phyloP scores from a whole-genome alignment of 108 stramenopile species.

The Nannochloropsis oceanica region DNA sequence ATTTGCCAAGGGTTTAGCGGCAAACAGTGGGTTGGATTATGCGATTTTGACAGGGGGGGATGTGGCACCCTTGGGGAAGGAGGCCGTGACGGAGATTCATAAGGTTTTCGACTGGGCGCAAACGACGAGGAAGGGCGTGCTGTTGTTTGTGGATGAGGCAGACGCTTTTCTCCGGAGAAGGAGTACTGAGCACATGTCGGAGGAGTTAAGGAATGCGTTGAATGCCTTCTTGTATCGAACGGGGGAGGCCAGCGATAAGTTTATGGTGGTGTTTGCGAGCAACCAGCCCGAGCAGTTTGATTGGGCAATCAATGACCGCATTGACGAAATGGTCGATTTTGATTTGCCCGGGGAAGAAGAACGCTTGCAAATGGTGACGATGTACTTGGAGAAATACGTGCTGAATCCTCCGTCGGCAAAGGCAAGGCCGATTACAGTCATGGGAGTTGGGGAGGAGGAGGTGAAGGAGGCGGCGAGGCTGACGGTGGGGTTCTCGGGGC shows the following conservation, averaged over 20 bases:
- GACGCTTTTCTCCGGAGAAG: constrained; percentile 87
- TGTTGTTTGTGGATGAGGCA: constrained; percentile 97
- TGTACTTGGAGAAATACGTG: constrained; percentile 93
- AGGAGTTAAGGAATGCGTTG: constrained; percentile 93
- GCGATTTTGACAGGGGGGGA: constrained; percentile 97
- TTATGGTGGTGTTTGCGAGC: constrained; percentile 99
- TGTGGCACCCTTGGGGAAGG: constrained; percentile 91
- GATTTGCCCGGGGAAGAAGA: constrained; percentile 67
- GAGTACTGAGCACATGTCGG: constrained; percentile 67
- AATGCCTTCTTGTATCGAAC: constrained; percentile 94
- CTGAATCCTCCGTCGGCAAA: constrained; percentile 35
- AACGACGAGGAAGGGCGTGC: constrained; percentile 69
- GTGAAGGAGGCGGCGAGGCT: constrained; percentile 11
- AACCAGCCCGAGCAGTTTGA: constrained; percentile 97
- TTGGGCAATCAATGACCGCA: constrained; percentile 90
- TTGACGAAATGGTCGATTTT: constrained; percentile 98
- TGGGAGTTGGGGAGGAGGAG: constrained; percentile 6
- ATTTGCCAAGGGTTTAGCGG: constrained; percentile 87
- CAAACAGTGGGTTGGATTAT: constrained; percentile 91
- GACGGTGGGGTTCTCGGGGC: constrained; percentile 37
- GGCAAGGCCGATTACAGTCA: constrained; percentile 25
- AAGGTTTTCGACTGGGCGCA: constrained; percentile 98
- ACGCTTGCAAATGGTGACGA: constrained; percentile 72
- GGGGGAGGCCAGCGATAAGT: constrained; percentile 66
- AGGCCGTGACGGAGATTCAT: constrained; percentile 97